Conservation (phyloP, 2,329 filamentous ascomycete species). For the Phaeosphaeriaceae sp. region DNA sequence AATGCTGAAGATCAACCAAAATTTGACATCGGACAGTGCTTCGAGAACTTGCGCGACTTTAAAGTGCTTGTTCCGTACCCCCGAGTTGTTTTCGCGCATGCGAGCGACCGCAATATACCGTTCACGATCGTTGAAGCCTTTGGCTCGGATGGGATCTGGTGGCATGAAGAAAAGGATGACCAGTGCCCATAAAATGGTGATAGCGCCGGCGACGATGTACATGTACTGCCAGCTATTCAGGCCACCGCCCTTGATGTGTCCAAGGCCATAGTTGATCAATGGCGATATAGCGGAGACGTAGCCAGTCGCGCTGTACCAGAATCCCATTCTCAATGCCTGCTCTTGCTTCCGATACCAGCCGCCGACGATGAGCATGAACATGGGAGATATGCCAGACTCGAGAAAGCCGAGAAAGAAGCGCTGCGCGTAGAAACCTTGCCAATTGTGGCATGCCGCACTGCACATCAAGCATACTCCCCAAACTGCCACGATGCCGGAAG, state of each 20-base stretch:
- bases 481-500: slow-evolving; percentile 45
- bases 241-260: slow-evolving; percentile 31
- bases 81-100: slow-evolving; percentile 76
- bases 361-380: slow-evolving; percentile 62
- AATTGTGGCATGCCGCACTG: slow-evolving; percentile 58
- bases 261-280: slow-evolving; percentile 42
- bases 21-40: slow-evolving; percentile 62
- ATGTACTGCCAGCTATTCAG: slow-evolving; percentile 40
- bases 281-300: slow-evolving; percentile 38
- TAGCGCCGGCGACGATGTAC: slow-evolving; percentile 39
- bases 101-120: slow-evolving; percentile 67
- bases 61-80: slow-evolving; percentile 72
- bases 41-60: slow-evolving; percentile 69
- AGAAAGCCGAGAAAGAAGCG: slow-evolving; percentile 63
- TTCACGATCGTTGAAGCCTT: slow-evolving; percentile 46
- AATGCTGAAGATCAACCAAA: slow-evolving; percentile 53
- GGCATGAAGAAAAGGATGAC: slow-evolving; percentile 50
- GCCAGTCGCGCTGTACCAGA: slow-evolving; percentile 67
- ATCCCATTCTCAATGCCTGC: slow-evolving; percentile 67
- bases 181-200: slow-evolving; percentile 35
- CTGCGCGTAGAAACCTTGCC: slow-evolving; percentile 57
- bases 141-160: slow-evolving; percentile 50
- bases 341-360: slow-evolving; percentile 65
- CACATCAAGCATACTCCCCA: slow-evolving; percentile 59
- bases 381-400: slow-evolving; percentile 62